Evolutionary conservation across 192 early-diverging fungal genomes (phyloP), one percentile per base, ranked within the genome.

Genomic region (Cladochytrium replicatum): DNA sequence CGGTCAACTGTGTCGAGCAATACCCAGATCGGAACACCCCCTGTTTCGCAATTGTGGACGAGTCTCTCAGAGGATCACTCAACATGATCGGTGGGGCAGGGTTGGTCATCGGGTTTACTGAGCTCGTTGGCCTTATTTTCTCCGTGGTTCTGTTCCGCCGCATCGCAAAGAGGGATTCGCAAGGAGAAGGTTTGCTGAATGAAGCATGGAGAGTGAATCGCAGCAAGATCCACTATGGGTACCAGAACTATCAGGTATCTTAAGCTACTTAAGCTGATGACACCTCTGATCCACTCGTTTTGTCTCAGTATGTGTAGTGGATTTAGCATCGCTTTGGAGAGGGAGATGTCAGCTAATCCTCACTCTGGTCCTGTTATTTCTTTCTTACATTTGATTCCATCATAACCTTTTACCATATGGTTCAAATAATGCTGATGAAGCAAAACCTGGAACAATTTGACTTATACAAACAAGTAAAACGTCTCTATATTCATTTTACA

Each of bases 121-220:
- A 77, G 59, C 46, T 72, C 27, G 50, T 77, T 31, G 74, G 69
- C 3, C 46, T 77, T 21, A 52, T 62, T 15, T 69, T 72, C 41
- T 60, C 55, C 32, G 61, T 58, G 28, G 23, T 77, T 26, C 29
- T 77, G 48, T 77, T 77, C 54, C 42, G 58, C 51, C 67, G 64
- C 60, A 77, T 77, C 48, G 55, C 69, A 1, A 46, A 54, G 25
- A 68, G 61, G 49, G 74, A 77, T 44, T 43, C 61, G 26, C 67
- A 67, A 0, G 52, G 51, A 4, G 54, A 60, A 7, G 46, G 51
- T 6, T 43, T 77, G 30, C 29, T 77, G 56, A 77, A 72, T 41
- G 74, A 77, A 45, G 67, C 74, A 4, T 77, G 74, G 74, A 57
- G 74, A 41, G 66, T 77, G 42, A 77, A 77, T 41, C 48, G 74